Evolutionary conservation across 306 rosid genomes (phyloP), one percentile per base, ranked within the genome.

Genomic region (Medicago truncatula): DNA sequence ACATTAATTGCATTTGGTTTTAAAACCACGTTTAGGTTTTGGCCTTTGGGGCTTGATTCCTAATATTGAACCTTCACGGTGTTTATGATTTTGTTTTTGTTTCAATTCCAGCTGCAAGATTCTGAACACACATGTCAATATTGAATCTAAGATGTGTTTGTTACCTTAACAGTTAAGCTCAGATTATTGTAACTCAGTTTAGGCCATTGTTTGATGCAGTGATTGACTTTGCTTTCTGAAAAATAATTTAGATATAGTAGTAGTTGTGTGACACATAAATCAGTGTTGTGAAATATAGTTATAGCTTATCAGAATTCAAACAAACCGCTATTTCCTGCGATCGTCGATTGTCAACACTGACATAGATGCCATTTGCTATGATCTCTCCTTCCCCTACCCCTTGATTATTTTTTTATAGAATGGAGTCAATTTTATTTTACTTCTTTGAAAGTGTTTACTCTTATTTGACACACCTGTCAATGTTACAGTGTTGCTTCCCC

Each of bases 401-500:
- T 5, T 34, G 5, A 52, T 52, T 9, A 52, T 52, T 9, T 41
- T 43, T 70, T 49, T 25, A 23, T 25, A 23, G 18, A 36, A 74
- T 58, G 18, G 17, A 7, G 56, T 66, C 54, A 57, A 15, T 46
- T 49, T 46, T 49, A 34, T 34, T 2, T 46, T 49, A 62, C 39
- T 18, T 75, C 40, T 65, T 69, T 80, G 23, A 20, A 56, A 39
- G 36, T 73, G 72, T 40, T 20, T 70, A 60, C 50, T 72, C 53
- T n/a, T 34, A 20, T 46, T 67, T 84, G 79, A 83, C 78, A 47
- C 17, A 70, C 70, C 15, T 87, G 77, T 34, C 5, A 63, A 63
- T 82, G 66, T 73, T 67, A 60, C 92, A 95, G 98, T 92, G 98
- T 82, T 95, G 98, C 88, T 86, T 95, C 68, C 91, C 98, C 0